Evolutionary conservation across 331 rosid genomes (phyloP), one percentile per base, ranked within the genome.

Genomic region (Acacia pycnantha): DNA sequence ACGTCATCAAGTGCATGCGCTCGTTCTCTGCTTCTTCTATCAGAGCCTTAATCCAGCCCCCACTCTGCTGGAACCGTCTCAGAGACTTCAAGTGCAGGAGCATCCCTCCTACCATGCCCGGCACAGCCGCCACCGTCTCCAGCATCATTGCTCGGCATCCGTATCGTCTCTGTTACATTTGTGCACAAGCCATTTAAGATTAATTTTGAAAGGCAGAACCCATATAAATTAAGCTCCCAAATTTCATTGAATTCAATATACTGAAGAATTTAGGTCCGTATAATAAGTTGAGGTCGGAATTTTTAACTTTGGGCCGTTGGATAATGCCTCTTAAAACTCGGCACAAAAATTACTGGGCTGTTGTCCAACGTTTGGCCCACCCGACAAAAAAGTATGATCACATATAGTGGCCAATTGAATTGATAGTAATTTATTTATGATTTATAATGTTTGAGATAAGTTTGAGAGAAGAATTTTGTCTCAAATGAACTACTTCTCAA

Each of bases 131-230:
- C 77, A 95, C 98, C 0, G 98, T 95, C 84, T 95, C 98, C 0
- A 95, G 93, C 98, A 95, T 95, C 97, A 95, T 94, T 47, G 97
- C 97, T 18, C 97, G 95, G 85, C 94, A 95, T 29, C 98, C 98
- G 77, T 93, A 93, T 56, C 98, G 84, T 51, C 88, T 90, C 98
- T 95, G 92, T 82, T 74, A 70, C 65, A 79, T 43, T 69, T 58
- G 48, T 21, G 59, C 2, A 65, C 43, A 14, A 11, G 16, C 11
- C 50, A 27, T 21, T 11, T 47, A 75, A 53, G 68, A 18, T 6
- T 47, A 51, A 7, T 51, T 51, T 51, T 15, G n/a, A 51, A 51
- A 37, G 18, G 58, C 18, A 27, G 19, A 29, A 62, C 2, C 19
- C 0, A 12, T 10, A 12, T 12, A 27, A 26, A 61, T 12, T 24